Evolutionary conservation across 176 grass and related monocot genomes (phyloP).

Genomic region (Raddia distichophylla): DNA sequence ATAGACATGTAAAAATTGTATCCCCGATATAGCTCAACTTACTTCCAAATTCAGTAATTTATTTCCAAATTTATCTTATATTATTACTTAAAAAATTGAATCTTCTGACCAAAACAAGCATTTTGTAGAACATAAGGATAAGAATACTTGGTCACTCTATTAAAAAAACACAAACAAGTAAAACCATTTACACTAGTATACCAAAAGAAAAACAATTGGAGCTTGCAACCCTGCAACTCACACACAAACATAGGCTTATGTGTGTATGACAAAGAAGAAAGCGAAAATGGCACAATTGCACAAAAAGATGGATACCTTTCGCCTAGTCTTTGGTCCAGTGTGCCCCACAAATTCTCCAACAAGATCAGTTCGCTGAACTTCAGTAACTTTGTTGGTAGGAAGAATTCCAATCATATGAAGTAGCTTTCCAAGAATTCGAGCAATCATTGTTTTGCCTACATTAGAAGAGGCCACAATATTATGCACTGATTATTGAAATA

Average conservation of each 20-base stretch:
- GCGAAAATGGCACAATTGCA: not conserved
- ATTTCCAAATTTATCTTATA: not conserved
- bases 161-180: not conserved
- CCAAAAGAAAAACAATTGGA: not conserved
- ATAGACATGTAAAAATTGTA: not conserved
- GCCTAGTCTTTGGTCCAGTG: conserved; percentile 94
- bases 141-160: not conserved
- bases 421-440: conserved; percentile 92
- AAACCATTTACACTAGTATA: not conserved
- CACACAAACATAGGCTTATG: not conserved
- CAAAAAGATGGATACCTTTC: conserved; percentile 63
- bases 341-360: conserved; percentile 99
- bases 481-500: conserved; percentile 10
- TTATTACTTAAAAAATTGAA: conserved; percentile 9
- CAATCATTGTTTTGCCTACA: conserved; percentile 99
- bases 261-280: conserved; percentile 25
- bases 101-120: conserved; percentile 6
- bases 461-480: conserved; percentile 49
- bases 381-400: conserved; percentile 87
- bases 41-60: conserved; percentile 8
- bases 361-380: conserved; percentile 97
- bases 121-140: not conserved
- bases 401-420: conserved; percentile 87
- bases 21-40: not conserved
- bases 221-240: not conserved